Evolutionary conservation across 1,139 yeast genomes (phyloP).

Genomic region (Maudiozyma humilis): DNA sequence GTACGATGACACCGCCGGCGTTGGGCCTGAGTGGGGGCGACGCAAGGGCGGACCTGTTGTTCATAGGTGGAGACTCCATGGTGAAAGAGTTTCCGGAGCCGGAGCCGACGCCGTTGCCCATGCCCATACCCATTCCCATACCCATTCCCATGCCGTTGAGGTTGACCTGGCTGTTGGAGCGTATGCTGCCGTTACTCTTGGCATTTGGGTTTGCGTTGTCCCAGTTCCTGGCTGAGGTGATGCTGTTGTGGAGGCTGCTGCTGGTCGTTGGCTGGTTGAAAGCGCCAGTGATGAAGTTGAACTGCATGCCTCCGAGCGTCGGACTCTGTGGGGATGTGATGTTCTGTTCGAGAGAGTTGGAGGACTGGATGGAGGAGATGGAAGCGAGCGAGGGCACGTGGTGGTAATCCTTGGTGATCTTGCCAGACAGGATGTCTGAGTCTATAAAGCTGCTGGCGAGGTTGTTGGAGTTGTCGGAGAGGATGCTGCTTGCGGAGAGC

Average conservation of each 20-base stretch:
- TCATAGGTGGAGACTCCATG: slow-evolving; percentile 1
- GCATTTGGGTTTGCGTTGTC: background rate
- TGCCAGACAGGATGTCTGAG: slow-evolving; percentile 16
- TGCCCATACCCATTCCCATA: too few relatives aligned
- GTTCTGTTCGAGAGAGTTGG: slow-evolving; percentile 28
- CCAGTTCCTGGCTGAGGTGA: background rate
- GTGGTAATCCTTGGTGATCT: slow-evolving; percentile 27
- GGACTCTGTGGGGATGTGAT: slow-evolving; percentile 25
- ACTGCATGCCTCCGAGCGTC: slow-evolving; percentile 13
- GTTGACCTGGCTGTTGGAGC: slow-evolving; percentile 1
- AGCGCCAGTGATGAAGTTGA: slow-evolving; percentile 9
- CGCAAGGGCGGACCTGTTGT: background rate
- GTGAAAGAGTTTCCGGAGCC: background rate
- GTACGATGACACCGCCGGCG: slow-evolving; percentile 40
- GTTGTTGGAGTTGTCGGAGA: slow-evolving; percentile 12
- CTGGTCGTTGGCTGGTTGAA: background rate
- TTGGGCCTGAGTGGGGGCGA: slow-evolving; percentile 27
- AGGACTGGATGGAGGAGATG: slow-evolving; percentile 27
- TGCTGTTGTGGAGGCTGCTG: background rate
- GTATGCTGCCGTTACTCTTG: background rate
- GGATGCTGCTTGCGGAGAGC: slow-evolving; percentile 8
- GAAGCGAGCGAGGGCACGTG: slow-evolving; percentile 27
- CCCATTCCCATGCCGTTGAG: slow-evolving; percentile 1
- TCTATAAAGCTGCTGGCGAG: slow-evolving; percentile 13
- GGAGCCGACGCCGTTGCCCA: background rate